Percentiles rank a stretch among this genome's conserved stretches.
Evolutionary conservation across 2,329 filamentous ascomycete species (phyloP).

Genomic region (Phaeosphaeria sp.): DNA sequence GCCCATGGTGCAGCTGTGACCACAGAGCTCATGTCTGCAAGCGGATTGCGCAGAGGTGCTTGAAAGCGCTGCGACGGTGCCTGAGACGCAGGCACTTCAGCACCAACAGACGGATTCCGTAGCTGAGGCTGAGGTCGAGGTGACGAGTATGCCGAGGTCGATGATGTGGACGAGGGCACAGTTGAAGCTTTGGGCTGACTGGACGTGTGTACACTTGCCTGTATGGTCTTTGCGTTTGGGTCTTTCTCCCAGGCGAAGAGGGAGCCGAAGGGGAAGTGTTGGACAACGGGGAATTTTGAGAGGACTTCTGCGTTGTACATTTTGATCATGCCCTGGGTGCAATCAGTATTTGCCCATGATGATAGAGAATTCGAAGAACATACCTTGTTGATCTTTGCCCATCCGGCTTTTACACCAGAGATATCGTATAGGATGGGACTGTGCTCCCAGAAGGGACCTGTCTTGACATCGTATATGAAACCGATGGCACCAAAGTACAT

Average conservation of each 20-base stretch:
- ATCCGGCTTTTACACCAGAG: conserved; percentile 84
- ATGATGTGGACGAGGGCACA: conserved; percentile 17
- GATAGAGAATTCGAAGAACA: neutral
- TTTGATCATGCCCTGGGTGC: conserved; percentile 85
- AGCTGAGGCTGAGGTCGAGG: conserved; percentile 19
- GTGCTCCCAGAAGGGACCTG: conserved; percentile 91
- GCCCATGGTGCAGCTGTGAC: conserved; percentile 17
- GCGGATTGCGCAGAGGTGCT: conserved; percentile 30
- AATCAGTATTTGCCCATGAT: conserved; percentile 6
- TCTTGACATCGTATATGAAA: conserved; percentile 98
- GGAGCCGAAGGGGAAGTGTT: conserved; percentile 73
- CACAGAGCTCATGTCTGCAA: neutral
- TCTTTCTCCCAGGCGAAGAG: conserved; percentile 57
- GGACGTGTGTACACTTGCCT: conserved; percentile 43
- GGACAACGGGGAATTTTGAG: conserved; percentile 97
- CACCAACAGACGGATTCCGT: conserved; percentile 20
- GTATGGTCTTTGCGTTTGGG: conserved; percentile 44
- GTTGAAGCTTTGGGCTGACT: conserved; percentile 42
- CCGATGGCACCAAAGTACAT: conserved; percentile 95
- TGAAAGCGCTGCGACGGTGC: conserved; percentile 7
- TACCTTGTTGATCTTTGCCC: conserved; percentile 90
- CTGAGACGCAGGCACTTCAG: conserved; percentile 11
- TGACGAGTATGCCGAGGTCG: conserved; percentile 14
- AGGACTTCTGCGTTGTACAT: conserved; percentile 99
- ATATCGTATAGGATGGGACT: conserved; percentile 95